phyloP scores from a whole-genome alignment of 148 eudicot genomes.

The Linanthus parryae region DNA sequence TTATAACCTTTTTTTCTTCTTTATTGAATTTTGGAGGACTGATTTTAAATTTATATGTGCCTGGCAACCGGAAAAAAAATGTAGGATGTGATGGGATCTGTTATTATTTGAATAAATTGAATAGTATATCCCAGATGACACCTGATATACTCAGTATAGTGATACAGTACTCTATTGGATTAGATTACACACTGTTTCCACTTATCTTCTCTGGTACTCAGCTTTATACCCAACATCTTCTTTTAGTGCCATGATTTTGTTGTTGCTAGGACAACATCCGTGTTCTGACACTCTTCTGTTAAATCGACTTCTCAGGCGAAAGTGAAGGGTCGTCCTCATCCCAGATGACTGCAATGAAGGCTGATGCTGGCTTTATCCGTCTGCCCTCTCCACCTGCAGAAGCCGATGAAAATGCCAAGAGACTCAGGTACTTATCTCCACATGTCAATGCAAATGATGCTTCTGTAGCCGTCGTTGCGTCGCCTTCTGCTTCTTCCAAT shows the following conservation, averaged over 20 bases:
- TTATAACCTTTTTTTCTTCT: no score
- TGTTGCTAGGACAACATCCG: no score
- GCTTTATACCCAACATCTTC: background rate
- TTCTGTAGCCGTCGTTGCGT: background rate
- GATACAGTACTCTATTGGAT: no score
- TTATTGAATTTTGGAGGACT: no score
- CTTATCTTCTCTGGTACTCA: background rate
- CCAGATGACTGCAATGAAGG: slow-evolving; percentile 1
- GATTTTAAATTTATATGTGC: no score
- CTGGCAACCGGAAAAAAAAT: no score
- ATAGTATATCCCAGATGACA: no score
- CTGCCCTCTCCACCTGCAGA: slow-evolving; percentile 2
- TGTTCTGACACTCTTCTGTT: background rate
- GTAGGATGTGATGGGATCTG: no score
- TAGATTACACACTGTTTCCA: no score
- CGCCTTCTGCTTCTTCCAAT: background rate
- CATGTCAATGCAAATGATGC: background rate
- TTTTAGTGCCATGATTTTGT: background rate
- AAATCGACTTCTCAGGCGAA: background rate
- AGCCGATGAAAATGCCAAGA: slow-evolving; percentile 6
- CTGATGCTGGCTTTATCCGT: background rate
- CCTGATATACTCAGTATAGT: no score
- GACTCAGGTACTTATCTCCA: slow-evolving; percentile 12
- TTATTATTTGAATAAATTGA: no score
- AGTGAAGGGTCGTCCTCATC: background rate